Base-by-base conservation (phyloP, 495 filamentous ascomycete genomes). In the Penicillium taxi region DNA sequence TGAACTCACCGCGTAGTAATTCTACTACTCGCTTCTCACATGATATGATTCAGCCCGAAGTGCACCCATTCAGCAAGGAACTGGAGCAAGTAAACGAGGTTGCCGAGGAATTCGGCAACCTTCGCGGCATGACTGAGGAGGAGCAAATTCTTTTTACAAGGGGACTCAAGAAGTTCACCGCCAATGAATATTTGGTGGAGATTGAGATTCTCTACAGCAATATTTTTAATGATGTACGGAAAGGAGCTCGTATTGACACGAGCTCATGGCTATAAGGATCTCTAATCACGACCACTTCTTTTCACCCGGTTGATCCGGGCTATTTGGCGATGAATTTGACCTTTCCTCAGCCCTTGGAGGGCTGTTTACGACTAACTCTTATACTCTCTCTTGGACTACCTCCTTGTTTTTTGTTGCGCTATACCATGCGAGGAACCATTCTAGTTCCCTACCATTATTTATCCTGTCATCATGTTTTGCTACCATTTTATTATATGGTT, bases 111-210 rank as follows among this genome's bases (percentile, higher is more conserved):
- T 86, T 84, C 40, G 82, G 84, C 11, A 70, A 65, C 1, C 55
- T 59, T 32, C 75, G 80, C 32, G 55, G 75, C n/a, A 67, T 83
- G 28, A 77, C 84, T 31, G 75, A 80, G 17, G 86, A 91, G 50
- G 82, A 86, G 50, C 60, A 75, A 40, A 72, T 78, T 22, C 59
- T 91, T 46, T 49, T 67, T 27, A 64, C 69, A 18, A 74, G 72
- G 31, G 87, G 86, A 9, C 67, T 96, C 4, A 69, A 66, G 52
- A 84, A 80, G 51, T 88, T 89, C 56, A 68, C 70, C 9, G 85
- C 82, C 9, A 73, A 82, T 13, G 91, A 96, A 53, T 98, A 98
- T 58, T 61, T 89, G 36, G 63, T 61, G 37, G 91, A 95, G 62
- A 83, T 98, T 39, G 68, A 82, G 42, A 75, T 74, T 15, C 63